Percentiles rank a stretch among this genome's conserved stretches.
These are phyloP conservation scores for Symbiodinium natans DNA, from an alignment of 73 alveolate genomes.

Conservation along the genomic window DNA sequence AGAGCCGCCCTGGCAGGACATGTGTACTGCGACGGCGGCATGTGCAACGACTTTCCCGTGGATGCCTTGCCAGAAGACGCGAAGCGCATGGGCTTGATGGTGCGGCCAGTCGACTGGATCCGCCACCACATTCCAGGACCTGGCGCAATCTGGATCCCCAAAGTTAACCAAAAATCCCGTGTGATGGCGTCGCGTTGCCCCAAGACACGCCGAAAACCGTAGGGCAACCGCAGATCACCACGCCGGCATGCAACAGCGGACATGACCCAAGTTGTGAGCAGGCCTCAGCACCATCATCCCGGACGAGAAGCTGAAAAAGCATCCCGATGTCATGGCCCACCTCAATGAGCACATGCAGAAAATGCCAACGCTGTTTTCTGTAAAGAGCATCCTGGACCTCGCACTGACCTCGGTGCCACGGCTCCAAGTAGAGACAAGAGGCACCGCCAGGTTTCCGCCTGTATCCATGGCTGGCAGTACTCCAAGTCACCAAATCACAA, in stretches of 20 bases:
- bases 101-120: slow-evolving; percentile 91
- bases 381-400: slow-evolving; percentile 66
- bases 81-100: slow-evolving; percentile 68
- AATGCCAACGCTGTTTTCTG: slow-evolving; percentile 59
- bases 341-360: not conserved
- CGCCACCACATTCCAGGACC: slow-evolving; percentile 63
- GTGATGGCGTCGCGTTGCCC: not conserved
- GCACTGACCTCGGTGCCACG: slow-evolving; percentile 49
- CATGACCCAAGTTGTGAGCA: too few species aligned
- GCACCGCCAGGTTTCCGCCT: too few species aligned
- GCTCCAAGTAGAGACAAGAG: too few species aligned
- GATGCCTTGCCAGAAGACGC: slow-evolving; percentile 48
- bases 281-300: slow-evolving; percentile 35
- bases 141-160: not conserved
- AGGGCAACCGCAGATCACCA: too few species aligned
- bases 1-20: slow-evolving; percentile 67
- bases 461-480: too few species aligned
- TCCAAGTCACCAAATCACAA: too few species aligned
- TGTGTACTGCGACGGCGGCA: slow-evolving; percentile 89
- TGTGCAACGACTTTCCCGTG: slow-evolving; percentile 91
- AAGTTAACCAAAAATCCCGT: not conserved
- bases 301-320: not conserved
- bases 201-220: not conserved
- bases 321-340: slow-evolving; percentile 32
- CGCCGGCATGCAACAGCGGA: not conserved